Conservation (phyloP, 2,329 filamentous ascomycete genomes). For the Hymenoscyphus scutula region DNA sequence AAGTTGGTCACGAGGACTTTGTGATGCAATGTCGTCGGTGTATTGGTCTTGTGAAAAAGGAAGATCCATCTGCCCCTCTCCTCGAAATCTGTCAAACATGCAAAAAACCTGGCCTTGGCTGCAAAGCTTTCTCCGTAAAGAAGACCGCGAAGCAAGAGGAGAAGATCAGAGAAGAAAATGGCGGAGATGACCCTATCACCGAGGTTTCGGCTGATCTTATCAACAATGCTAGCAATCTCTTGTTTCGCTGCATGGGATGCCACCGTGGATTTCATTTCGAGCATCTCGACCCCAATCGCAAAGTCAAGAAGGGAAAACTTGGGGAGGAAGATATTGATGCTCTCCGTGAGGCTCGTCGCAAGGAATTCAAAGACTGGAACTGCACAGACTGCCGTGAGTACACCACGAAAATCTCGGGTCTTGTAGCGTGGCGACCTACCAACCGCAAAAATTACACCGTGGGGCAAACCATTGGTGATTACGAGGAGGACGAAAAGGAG, state of each 20-base stretch:
- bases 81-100: constrained; percentile 73
- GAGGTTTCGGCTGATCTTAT: constrained; percentile 60
- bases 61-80: constrained; percentile 67
- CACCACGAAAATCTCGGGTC: constrained; percentile 65
- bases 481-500: constrained; percentile 78
- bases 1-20: constrained; percentile 72
- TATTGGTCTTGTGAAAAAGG: constrained; percentile 64
- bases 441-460: constrained; percentile 54
- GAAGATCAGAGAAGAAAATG: constrained; percentile 74
- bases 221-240: constrained; percentile 71
- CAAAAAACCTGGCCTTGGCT: constrained; percentile 62
- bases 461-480: constrained; percentile 51
- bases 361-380: constrained; percentile 74
- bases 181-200: constrained; percentile 72
- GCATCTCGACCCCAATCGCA: constrained; percentile 56
- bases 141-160: constrained; percentile 80
- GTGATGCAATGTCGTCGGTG: constrained; percentile 90
- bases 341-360: constrained; percentile 59
- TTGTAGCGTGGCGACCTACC: constrained; percentile 84
- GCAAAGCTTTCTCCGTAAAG: constrained; percentile 68
- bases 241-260: constrained; percentile 81
- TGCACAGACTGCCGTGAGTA: constrained; percentile 74
- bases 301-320: constrained; percentile 39
- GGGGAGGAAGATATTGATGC: constrained; percentile 44
- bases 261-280: constrained; percentile 79